Evolutionary conservation across 2,329 filamentous ascomycete species (phyloP).

Genomic region (Neofusicoccum ribis): DNA sequence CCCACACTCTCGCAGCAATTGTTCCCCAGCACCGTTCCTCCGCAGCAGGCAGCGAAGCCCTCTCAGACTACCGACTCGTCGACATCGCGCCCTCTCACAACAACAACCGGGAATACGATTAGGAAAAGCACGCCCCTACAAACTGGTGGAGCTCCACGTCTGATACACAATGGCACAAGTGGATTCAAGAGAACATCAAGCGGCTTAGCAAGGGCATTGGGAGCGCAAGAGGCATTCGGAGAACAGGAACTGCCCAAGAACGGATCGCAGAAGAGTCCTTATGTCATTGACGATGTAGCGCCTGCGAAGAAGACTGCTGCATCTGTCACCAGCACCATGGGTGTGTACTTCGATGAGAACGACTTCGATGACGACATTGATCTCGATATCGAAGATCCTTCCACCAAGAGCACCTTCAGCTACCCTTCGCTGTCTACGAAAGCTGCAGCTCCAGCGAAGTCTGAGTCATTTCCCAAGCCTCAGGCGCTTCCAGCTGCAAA

Average conservation of each 20-base stretch:
- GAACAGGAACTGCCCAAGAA: slow-evolving; percentile 8
- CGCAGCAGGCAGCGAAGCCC: slow-evolving; percentile 42
- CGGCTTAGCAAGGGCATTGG: slow-evolving; percentile 47
- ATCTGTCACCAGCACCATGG: slow-evolving; percentile 35
- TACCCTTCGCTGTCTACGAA: slow-evolving; percentile 42
- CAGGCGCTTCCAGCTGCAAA: neutral
- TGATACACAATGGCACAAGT: slow-evolving; percentile 27
- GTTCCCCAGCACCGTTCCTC: slow-evolving; percentile 55
- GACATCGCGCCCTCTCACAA: slow-evolving; percentile 34
- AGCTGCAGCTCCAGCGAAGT: neutral
- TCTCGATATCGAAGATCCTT: slow-evolving; percentile 67
- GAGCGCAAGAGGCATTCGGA: slow-evolving; percentile 38
- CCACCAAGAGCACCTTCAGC: slow-evolving; percentile 44
- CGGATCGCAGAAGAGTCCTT: neutral
- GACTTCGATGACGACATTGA: slow-evolving; percentile 86
- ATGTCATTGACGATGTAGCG: slow-evolving; percentile 23
- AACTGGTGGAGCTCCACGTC: neutral
- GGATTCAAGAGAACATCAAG: slow-evolving; percentile 49
- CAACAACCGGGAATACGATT: slow-evolving; percentile 33
- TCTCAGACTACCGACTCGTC: slow-evolving; percentile 47
- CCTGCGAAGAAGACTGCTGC: slow-evolving; percentile 32
- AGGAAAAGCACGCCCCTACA: slow-evolving; percentile 26
- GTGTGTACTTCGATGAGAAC: slow-evolving; percentile 70
- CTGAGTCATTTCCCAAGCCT: neutral
- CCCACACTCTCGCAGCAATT: slow-evolving; percentile 49